Evolutionary conservation across 2,329 filamentous ascomycete genomes (phyloP), one percentile per base, ranked within the genome.

Genomic region (Fusarium floridanum): DNA sequence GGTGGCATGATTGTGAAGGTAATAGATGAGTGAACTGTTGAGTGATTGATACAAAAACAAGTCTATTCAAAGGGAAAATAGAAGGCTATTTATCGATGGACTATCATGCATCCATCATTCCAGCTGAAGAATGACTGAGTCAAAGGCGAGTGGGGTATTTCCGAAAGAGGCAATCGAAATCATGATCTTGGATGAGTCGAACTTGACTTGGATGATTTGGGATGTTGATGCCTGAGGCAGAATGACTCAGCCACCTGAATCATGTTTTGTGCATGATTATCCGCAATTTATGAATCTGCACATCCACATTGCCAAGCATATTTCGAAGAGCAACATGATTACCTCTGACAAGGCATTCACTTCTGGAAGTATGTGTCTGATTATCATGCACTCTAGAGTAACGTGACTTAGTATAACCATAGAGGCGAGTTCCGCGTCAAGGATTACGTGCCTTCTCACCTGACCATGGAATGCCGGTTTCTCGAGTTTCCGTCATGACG

Each of bases 131-230:
- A 20, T 55, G 48, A 32, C 48, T 55, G 48, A 55, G 17, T 55
- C 48, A 55, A 55, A 32, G 27, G 1, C 2, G 27, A 12, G 48
- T 55, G 48, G 48, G 27, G 27, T 32, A 32, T 55, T 55, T 55
- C 48, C 48, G 5, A 32, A 55, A 55, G 6, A 55, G 48, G 48
- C 24, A 55, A 55, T 55, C 6, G 17, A 14, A 55, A 55, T 55
- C 48, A 55, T 55, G 48, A 55, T 55, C 27, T 55, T 55, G 48
- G 48, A 55, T 55, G 48, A 55, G 48, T 55, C 48, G 48, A 55
- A 55, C 48, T 55, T 2, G 27, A 32, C 48, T 9, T 55, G 48
- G 27, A 55, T 55, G 48, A 32, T 55, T 55, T 55, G 6, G 48
- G 48, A 20, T 0, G 6, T 55, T 32, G 27, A 14, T 55, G 48